Base-by-base conservation (phyloP, 2,329 filamentous ascomycete species). In the Botrytis elliptica region DNA sequence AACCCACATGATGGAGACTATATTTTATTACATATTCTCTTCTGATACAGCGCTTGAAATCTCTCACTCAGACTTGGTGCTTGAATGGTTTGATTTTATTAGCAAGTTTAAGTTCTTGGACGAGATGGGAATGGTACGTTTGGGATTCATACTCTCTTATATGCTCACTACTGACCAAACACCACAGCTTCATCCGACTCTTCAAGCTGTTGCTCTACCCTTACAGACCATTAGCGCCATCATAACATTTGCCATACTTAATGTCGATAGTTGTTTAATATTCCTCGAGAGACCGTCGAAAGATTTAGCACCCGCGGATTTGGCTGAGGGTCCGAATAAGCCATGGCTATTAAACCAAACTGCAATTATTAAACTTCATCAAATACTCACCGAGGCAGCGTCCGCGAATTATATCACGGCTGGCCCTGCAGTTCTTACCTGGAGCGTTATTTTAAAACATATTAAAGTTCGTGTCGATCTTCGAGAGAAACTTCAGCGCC, bases 351-450 rank as follows among this genome's bases (percentile, higher is more conserved):
- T 91, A 29, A 91, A 92, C 68, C 88, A 90, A 4, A 87, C 89
- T 10, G 88, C 92, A 33, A 85, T 97, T n/a, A 87, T 89, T 67
- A 88, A 90, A 71, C 88, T 97, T 22, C 93, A 95, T 77, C 87
- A 88, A 70, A 88, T 91, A n/a, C 86, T 97, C 49, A 83, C 91
- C 38, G 84, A 85, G 72, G 88, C 90, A n/a, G 73, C 73, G 14
- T 85, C 85, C 42, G 80, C 83, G 33, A 87, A 87, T 25, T 85
- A 88, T n/a, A 84, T 86, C 55, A 88, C 89, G 52, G 92, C 92
- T 33, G 90, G 89, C 72, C 93, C 93, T 1, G 89, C 93, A 29
- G 87, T 93, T 33, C 92, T 97, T 77, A 89, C 92, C 4, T 98
- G 95, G 95, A 90, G 91, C 6, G 85, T 95, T 66, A 88, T 97